Evolutionary conservation across 108 stramenopile genomes (phyloP), one percentile per base, ranked within the genome.

Genomic region (Skeletonema marinoi): DNA sequence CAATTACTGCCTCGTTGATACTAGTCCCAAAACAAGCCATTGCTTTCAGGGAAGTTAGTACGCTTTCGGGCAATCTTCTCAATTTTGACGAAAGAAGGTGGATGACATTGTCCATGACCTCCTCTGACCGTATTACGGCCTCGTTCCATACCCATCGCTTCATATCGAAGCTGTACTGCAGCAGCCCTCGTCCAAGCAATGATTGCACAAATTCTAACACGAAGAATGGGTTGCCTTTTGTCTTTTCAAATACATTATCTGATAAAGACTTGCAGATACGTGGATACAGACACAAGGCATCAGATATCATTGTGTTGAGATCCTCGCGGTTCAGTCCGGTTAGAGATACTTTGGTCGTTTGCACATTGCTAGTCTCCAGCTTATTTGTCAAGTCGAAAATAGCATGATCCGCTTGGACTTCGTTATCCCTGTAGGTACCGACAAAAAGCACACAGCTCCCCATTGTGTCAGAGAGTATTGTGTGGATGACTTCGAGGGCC

Each of bases 61-160:
- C 66, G 21, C 60, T 19, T 3, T 70, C 33, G 3, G 60, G 30
- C 5, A 88, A 60, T 6, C 17, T n/a, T 3, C 10, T 63, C 88
- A 88, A 82, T 33, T 81, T 81, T 1, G 51, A 11, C 6, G 68
- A 42, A 2, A 88, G 56, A 12, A 88, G 73, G 17, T 87, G 36
- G 16, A 81, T 68, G 1, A 87, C 84, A 35, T 85, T 87, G 36
- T 66, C 78, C 9, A 81, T 78, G 13, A 77, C 31, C 21, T 77
- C 66, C 54, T 73, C 54, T 4, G 65, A 50, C 3, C 58, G 14
- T 17, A 82, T 67, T 33, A 51, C 38, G 33, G 46, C 33, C 39
- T 72, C 68, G 12, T 77, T 69, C 81, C 81, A 82, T 7, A 61
- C 25, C 81, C 81, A 82, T 29, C 73, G 65, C 31, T 35, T 59